phyloP scores from a whole-genome alignment of 768 basidiomycete genomes.

The Psilocybe cubensis region DNA sequence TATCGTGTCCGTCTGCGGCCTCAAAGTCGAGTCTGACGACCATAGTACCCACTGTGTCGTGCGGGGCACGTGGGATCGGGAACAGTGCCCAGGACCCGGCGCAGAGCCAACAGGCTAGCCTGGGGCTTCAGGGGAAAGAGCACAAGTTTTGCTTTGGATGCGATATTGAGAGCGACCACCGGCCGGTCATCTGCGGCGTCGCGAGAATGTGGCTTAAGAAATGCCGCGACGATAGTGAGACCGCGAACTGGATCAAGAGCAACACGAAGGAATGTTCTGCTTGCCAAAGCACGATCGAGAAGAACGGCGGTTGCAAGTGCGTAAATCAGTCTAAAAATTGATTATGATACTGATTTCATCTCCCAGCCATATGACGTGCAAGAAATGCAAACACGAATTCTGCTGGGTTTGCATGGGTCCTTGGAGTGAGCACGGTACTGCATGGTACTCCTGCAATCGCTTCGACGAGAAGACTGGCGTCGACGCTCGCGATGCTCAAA shows the following conservation, averaged over 20 bases:
- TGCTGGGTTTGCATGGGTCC: conserved; percentile 99
- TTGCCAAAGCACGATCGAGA: conserved; percentile 98
- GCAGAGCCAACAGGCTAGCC: conserved; percentile 34
- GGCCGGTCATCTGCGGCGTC: conserved; percentile 87
- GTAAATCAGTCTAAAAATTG: conserved; percentile 35
- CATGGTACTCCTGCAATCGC: conserved; percentile 98
- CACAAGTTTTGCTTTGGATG: conserved; percentile 98
- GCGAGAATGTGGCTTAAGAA: conserved; percentile 96
- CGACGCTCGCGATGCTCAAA: conserved; percentile 91
- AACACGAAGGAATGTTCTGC: conserved; percentile 98
- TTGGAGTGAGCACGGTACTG: conserved; percentile 96
- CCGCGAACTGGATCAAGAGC: conserved; percentile 99
- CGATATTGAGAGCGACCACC: conserved; percentile 83
- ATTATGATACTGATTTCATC: background rate
- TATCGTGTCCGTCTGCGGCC: conserved; percentile 84
- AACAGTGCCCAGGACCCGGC: conserved; percentile 31
- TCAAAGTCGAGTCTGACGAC: conserved; percentile 73
- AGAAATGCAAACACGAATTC: conserved; percentile 98
- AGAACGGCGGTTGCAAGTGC: conserved; percentile 99
- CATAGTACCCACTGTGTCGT: conserved; percentile 88
- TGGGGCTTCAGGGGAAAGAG: conserved; percentile 42
- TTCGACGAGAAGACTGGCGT: conserved; percentile 92
- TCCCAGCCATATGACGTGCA: conserved; percentile 97
- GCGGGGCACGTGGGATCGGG: conserved; percentile 64
- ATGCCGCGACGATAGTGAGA: conserved; percentile 97